Conservation (phyloP, 2,329 filamentous ascomycete species). For the Nemania sp. region DNA sequence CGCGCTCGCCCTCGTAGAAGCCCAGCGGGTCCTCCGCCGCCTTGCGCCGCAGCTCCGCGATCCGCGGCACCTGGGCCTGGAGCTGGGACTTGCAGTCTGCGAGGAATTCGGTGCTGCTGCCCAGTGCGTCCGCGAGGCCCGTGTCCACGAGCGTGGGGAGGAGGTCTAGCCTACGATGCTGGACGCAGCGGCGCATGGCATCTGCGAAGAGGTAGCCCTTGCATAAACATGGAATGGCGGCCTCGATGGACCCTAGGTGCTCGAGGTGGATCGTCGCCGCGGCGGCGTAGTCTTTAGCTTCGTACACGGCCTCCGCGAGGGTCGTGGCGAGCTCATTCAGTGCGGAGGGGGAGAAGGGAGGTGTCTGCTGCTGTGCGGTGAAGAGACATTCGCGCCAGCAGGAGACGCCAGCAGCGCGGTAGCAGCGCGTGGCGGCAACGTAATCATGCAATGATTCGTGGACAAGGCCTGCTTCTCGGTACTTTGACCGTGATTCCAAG, state of each 20-base stretch:
- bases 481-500: conserved; percentile 74
- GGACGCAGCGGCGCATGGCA: conserved; percentile 76
- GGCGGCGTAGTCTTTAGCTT: conserved; percentile 80
- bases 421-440: conserved; percentile 76
- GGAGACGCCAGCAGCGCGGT: conserved; percentile 73
- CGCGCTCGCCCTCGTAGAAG: conserved; percentile 81
- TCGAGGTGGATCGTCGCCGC: conserved; percentile 82
- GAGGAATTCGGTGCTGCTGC: conserved; percentile 84
- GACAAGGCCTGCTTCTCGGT: conserved; percentile 85
- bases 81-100: conserved; percentile 91
- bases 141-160: conserved; percentile 73
- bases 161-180: conserved; percentile 63
- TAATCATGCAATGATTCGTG: conserved; percentile 86
- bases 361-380: conserved; percentile 68
- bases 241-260: conserved; percentile 73
- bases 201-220: conserved; percentile 86
- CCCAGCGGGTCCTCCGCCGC: conserved; percentile 84
- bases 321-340: conserved; percentile 70
- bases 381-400: conserved; percentile 92
- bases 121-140: conserved; percentile 79
- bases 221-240: conserved; percentile 78
- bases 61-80: conserved; percentile 80
- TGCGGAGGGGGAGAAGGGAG: conserved; percentile 63
- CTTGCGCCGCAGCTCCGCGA: conserved; percentile 78
- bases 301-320: conserved; percentile 78